Evolutionary conservation across 1,139 yeast species (phyloP).

Genomic region (Suhomyces guaymorum): DNA sequence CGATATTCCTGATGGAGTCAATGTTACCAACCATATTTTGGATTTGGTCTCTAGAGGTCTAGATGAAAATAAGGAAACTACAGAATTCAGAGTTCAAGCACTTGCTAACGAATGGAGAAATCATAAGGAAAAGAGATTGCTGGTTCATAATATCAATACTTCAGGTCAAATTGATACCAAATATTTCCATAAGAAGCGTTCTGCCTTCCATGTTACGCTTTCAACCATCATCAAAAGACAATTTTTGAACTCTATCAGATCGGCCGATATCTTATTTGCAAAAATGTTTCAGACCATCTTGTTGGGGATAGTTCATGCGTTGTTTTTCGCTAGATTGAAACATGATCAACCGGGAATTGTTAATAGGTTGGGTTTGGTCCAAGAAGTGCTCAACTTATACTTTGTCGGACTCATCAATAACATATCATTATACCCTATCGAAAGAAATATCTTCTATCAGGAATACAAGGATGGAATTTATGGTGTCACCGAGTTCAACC

Average conservation of each 20-base stretch:
- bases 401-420: conserved; percentile 81
- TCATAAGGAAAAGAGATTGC: neutral
- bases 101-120: conserved; percentile 42
- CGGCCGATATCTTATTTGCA: conserved; percentile 63
- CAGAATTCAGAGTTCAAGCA: conserved; percentile 31
- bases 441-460: conserved; percentile 73
- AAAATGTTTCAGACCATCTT: conserved; percentile 68
- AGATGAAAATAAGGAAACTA: conserved; percentile 32
- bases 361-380: conserved; percentile 73
- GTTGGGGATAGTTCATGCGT: conserved; percentile 63
- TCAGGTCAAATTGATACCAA: conserved; percentile 11
- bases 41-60: conserved; percentile 62
- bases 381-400: conserved; percentile 70
- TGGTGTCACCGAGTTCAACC: conserved; percentile 64
- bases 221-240: conserved; percentile 36
- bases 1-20: conserved; percentile 58
- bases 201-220: conserved; percentile 25
- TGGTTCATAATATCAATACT: conserved; percentile 1
- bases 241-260: conserved; percentile 53
- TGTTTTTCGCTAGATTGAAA: conserved; percentile 71
- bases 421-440: conserved; percentile 71
- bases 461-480: conserved; percentile 77
- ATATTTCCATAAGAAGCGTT: conserved; percentile 7
- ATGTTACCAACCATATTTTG: conserved; percentile 71
- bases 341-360: conserved; percentile 57